A percentile compares a stretch with the other conserved stretches of the same genome.
phyloP scores from a whole-genome alignment of 345 rosid genomes.

The Acer negundo region DNA sequence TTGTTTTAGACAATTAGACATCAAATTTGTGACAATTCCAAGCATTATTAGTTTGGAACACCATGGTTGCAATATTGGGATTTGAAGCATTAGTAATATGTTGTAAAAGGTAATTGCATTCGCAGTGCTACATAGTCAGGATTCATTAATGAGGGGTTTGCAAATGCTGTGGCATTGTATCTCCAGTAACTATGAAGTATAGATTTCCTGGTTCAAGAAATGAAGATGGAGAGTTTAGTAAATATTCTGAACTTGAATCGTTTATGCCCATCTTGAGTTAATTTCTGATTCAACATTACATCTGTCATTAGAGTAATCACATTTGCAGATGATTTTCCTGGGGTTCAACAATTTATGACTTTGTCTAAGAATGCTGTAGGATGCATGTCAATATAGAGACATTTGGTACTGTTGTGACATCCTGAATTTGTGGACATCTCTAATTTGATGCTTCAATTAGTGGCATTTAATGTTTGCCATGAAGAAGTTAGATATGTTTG shows the following conservation, averaged over 20 bases:
- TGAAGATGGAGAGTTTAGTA: not conserved
- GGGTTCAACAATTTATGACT: not conserved
- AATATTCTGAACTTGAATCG: not conserved
- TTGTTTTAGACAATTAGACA: not conserved
- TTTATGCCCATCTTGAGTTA: not conserved
- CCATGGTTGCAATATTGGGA: not conserved
- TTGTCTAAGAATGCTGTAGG: not conserved
- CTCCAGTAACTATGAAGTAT: not conserved
- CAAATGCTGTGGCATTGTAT: not conserved
- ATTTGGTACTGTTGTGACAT: not conserved
- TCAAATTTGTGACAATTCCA: not conserved
- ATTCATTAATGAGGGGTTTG: not conserved
- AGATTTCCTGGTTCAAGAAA: not conserved
- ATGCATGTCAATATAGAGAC: not conserved
- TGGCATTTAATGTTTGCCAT: constrained; percentile 6
- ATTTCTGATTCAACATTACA: constrained; percentile 1
- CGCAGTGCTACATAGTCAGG: not conserved
- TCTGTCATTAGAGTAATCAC: not conserved
- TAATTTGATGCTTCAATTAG: not conserved
- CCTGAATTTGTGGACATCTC: not conserved
- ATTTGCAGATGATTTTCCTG: not conserved
- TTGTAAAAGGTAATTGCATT: not conserved
- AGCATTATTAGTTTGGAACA: not conserved
- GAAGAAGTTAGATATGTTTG: not conserved
- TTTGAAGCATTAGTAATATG: not conserved